These are phyloP conservation scores for Ogataea trehalophila DNA, from an alignment of 805 yeast species.

Conservation along the genomic window DNA sequence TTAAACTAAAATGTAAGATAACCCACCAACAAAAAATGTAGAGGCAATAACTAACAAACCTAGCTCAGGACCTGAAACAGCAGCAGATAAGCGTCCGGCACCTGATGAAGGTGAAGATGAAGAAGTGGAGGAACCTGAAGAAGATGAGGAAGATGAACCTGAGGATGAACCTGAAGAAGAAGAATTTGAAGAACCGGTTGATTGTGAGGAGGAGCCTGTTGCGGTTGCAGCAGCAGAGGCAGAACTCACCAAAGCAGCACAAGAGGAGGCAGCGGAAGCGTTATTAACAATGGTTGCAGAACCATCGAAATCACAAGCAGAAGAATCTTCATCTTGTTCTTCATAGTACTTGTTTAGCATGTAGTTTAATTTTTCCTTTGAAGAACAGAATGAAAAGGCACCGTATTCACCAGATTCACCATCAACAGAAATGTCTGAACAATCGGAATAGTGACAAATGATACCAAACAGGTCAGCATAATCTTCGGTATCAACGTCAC, in stretches of 20 bases:
- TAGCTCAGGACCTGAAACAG: conserved; percentile 22
- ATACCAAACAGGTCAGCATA: conserved; percentile 55
- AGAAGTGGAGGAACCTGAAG: conserved; percentile 22
- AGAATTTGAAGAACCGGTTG: conserved; percentile 13
- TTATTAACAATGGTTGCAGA: conserved; percentile 51
- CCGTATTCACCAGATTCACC: conserved; percentile 69
- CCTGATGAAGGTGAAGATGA: conserved; percentile 21
- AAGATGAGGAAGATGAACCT: conserved; percentile 15
- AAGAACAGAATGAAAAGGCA: conserved; percentile 65
- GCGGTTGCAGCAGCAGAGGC: conserved; percentile 40
- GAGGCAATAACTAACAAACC: conserved; percentile 31
- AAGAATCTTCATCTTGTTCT: conserved; percentile 35
- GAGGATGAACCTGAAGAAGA: conserved; percentile 22
- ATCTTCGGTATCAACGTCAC: conserved; percentile 45
- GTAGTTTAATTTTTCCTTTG: conserved; percentile 64
- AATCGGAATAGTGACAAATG: conserved; percentile 55
- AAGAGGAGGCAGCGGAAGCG: conserved; percentile 36
- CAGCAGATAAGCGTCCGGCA: conserved; percentile 26
- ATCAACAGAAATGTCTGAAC: conserved; percentile 57
- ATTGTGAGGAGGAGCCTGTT: conserved; percentile 17
- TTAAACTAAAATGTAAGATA: conserved; percentile 31
- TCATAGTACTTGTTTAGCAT: conserved; percentile 61
- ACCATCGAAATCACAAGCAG: conserved; percentile 71
- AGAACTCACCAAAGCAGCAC: conserved; percentile 43
- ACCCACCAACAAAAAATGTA: conserved; percentile 42